Evolutionary conservation across 2,329 filamentous ascomycete genomes (phyloP), one percentile per base, ranked within the genome.

Genomic region (Talaromyces amestolkiae): DNA sequence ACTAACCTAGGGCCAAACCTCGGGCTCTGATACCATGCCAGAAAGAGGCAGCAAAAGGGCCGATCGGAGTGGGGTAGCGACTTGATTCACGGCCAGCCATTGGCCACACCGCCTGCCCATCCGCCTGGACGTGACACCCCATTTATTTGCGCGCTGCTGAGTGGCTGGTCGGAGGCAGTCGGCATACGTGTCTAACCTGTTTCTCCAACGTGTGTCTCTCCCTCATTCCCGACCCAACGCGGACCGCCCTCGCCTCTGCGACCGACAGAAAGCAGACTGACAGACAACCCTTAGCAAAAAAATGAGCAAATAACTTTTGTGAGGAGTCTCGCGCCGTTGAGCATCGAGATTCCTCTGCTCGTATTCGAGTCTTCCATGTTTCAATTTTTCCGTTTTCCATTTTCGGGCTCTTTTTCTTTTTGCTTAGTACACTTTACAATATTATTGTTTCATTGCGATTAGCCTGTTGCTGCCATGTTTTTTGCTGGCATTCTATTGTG

Each of bases 101-200:
- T 63, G 64, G 64, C 33, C 13, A 33, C 8, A 2, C 39, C 33
- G 5, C 17, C 39, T 24, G 49, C 58, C 49, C 49, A 61, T 35
- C 33, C 37, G 9, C 53, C 24, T 51, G 43, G 19, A 15, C 1
- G 27, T 15, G 43, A 33, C n/a, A 35, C 59, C 9, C 59, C 59
- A 22, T 13, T 49, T 35, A 24, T 49, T 24, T 43, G 7, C 24
- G 22, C 0, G 17, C 49, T 35, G 22, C 37, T 54, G 3, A 63
- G 37, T 63, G 22, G 61, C 37, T 4, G 11, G 15, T 41, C 37
- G 24, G 37, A 54, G 27, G 33, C 31, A 11, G 19, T 37, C 33
- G 47, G 60, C 60, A 37, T 22, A 41, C 41, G 19, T 49, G n/a
- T 22, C 58, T 60, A 60, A 43, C 58, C 58, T 33, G 58, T 17